These are phyloP conservation scores for Geotrichum reessii DNA, from an alignment of 1,139 yeast species.

Conservation along the genomic window DNA sequence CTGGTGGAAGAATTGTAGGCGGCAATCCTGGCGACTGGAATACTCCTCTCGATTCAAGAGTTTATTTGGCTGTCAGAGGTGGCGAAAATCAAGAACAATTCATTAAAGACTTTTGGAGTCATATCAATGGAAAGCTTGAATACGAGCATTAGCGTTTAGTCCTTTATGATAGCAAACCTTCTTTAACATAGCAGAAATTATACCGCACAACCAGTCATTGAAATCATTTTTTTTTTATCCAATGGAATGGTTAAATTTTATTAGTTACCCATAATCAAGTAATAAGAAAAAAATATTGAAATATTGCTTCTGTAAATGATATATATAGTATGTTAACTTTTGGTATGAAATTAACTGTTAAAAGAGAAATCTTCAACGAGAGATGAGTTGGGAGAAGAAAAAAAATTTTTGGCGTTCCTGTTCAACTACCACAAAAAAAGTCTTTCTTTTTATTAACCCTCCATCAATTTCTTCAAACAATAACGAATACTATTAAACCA, in stretches of 20 bases:
- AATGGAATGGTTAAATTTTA: no score
- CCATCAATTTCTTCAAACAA: neutral
- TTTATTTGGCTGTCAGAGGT: constrained; percentile 52
- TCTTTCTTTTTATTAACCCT: neutral
- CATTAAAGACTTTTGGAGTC: constrained; percentile 46
- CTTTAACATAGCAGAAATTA: constrained; percentile 48
- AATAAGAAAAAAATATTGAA: no score
- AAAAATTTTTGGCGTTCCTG: neutral
- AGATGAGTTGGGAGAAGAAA: neutral
- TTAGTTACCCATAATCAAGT: no score
- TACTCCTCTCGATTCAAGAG: constrained; percentile 45
- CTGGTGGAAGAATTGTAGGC: constrained; percentile 52
- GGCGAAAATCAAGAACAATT: constrained; percentile 44
- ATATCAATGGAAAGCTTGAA: constrained; percentile 42
- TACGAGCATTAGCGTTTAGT: constrained; percentile 27
- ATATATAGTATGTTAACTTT: neutral
- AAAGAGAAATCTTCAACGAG: neutral
- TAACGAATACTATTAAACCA: neutral
- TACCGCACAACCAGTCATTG: neutral
- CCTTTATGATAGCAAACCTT: neutral
- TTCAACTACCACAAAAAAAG: neutral
- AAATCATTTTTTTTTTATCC: no score
- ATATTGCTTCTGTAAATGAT: no score
- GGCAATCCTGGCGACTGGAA: constrained; percentile 48
- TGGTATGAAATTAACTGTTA: neutral